phyloP scores from a whole-genome alignment of 1,284 basidiomycete genomes.

The Apiotrichum domesticum region DNA sequence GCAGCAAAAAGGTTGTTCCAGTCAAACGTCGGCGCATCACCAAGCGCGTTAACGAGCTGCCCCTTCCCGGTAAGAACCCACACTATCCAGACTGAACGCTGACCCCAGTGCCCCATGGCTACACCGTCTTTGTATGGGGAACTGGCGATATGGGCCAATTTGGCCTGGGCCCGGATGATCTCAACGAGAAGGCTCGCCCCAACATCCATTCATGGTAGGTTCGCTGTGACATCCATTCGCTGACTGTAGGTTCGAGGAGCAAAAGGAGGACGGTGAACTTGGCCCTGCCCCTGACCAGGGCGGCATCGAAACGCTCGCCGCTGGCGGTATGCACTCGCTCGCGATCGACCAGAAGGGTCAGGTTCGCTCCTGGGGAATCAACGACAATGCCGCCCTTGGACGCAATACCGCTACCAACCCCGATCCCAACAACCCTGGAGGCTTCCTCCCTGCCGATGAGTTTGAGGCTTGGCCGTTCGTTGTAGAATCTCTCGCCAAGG shows the following conservation, averaged over 20 bases:
- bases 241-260: conserved; percentile 42
- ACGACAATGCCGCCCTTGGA: conserved; percentile 89
- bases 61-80: conserved; percentile 45
- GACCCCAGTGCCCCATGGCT: conserved; percentile 17
- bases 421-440: conserved; percentile 54
- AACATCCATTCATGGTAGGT: conserved; percentile 54
- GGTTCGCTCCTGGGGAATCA: conserved; percentile 80
- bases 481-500: conserved; percentile 62
- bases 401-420: conserved; percentile 65
- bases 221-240: not conserved
- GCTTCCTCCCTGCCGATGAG: conserved; percentile 65
- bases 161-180: conserved; percentile 64
- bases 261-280: conserved; percentile 42
- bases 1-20: not conserved
- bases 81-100: not conserved
- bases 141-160: conserved; percentile 81
- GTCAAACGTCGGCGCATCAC: conserved; percentile 14
- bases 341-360: conserved; percentile 77
- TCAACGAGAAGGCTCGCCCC: conserved; percentile 65
- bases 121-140: conserved; percentile 68
- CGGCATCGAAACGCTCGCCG: conserved; percentile 68
- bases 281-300: conserved; percentile 49
- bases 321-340: conserved; percentile 78
- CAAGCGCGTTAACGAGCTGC: conserved; percentile 25
- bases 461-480: conserved; percentile 70